A percentile compares a stretch with the other conserved stretches of the same genome.
These are phyloP conservation scores for Plasmodium gallinaceum DNA, from an alignment of 169 alveolate species.

Conservation along the genomic window DNA sequence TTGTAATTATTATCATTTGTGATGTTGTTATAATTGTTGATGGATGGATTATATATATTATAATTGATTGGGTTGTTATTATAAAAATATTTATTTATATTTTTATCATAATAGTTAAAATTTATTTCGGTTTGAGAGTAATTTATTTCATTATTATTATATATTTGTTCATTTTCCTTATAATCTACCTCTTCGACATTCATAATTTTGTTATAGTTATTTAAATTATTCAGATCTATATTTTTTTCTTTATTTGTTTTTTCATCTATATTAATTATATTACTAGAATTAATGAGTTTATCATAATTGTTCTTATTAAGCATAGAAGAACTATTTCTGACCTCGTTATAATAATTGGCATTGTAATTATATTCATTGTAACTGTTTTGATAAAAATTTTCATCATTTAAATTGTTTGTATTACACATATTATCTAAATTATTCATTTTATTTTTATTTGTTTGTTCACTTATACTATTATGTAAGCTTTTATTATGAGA, in stretches of 20 bases:
- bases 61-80: too few relatives aligned
- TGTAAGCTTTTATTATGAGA: not conserved
- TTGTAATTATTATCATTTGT: too few relatives aligned
- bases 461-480: not conserved
- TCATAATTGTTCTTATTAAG: not conserved
- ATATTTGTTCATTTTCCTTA: not conserved
- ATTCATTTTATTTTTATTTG: not conserved
- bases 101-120: not conserved
- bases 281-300: not conserved
- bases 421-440: not conserved
- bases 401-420: not conserved
- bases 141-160: constrained; percentile 4
- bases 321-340: not conserved
- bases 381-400: constrained; percentile 6
- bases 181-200: not conserved
- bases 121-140: not conserved
- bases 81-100: too few relatives aligned
- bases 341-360: not conserved
- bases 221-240: not conserved
- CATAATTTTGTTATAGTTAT: constrained; percentile 4
- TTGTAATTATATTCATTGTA: not conserved
- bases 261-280: constrained; percentile 8
- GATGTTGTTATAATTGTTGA: too few relatives aligned
- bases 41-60: too few relatives aligned
- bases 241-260: constrained; percentile 12